Evolutionary conservation across 1,139 yeast genomes (phyloP).

Genomic region (Petasospora fabianii): DNA sequence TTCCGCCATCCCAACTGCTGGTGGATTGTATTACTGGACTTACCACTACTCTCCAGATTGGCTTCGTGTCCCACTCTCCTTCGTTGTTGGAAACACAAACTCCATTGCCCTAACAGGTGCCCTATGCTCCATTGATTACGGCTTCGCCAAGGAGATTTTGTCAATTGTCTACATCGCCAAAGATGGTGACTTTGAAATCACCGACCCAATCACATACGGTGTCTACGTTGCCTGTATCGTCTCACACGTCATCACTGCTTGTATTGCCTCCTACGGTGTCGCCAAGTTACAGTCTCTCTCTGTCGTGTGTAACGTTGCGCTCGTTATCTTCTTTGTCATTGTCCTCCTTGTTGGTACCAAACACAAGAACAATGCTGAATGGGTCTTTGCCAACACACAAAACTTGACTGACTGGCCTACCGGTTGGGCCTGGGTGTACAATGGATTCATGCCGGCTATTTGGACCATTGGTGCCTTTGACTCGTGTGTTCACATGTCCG

Average conservation of each 20-base stretch:
- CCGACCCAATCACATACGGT: slow-evolving; percentile 41
- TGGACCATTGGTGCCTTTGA: slow-evolving; percentile 70
- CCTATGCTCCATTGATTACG: slow-evolving; percentile 50
- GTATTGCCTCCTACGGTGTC: slow-evolving; percentile 45
- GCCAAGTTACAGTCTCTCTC: slow-evolving; percentile 56
- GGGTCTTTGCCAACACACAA: slow-evolving; percentile 45
- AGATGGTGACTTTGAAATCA: slow-evolving; percentile 42
- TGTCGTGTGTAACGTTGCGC: slow-evolving; percentile 46
- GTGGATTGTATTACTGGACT: slow-evolving; percentile 63
- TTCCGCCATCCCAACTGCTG: slow-evolving; percentile 66
- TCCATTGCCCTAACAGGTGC: slow-evolving; percentile 52
- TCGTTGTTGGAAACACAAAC: slow-evolving; percentile 52
- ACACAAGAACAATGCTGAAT: slow-evolving; percentile 50
- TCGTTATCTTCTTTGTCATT: slow-evolving; percentile 50
- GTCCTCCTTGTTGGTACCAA: slow-evolving; percentile 57
- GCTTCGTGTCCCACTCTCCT: slow-evolving; percentile 39
- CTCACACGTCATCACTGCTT: slow-evolving; percentile 42
- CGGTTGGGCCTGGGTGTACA: slow-evolving; percentile 52
- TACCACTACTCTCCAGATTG: slow-evolving; percentile 45
- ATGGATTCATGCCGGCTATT: slow-evolving; percentile 57
- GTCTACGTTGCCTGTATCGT: slow-evolving; percentile 47
- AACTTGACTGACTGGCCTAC: slow-evolving; percentile 67
- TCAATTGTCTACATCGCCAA: slow-evolving; percentile 44
- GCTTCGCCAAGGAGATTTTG: slow-evolving; percentile 47
- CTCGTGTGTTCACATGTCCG: slow-evolving; percentile 67